These are phyloP conservation scores for Lolium multiflorum DNA, from an alignment of 176 grass and related monocot species.

Conservation along the genomic window DNA sequence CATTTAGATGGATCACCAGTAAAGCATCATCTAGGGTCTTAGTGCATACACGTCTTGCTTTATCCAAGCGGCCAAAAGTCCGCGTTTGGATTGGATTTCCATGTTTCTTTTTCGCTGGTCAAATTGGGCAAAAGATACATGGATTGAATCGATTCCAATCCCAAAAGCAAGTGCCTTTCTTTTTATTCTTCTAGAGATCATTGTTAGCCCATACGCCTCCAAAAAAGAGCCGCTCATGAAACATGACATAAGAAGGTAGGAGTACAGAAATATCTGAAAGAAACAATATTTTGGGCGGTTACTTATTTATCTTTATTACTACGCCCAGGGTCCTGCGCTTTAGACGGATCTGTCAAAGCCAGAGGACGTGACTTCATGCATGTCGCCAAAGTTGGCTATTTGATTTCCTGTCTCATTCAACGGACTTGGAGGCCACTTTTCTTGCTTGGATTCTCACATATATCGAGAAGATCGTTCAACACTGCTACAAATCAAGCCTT, in stretches of 20 bases:
- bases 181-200: constrained; percentile 38
- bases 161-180: constrained; percentile 22
- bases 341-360: constrained; percentile 14
- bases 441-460: no score
- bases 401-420: no score
- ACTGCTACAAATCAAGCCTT: no score
- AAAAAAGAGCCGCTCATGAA: constrained; percentile 20
- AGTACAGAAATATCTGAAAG: constrained; percentile 18
- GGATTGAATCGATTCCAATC: constrained; percentile 36
- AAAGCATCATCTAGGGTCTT: background rate
- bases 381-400: no score
- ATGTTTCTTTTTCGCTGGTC: background rate
- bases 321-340: constrained; percentile 12
- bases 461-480: no score
- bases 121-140: constrained; percentile 4
- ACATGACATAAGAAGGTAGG: background rate
- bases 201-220: background rate
- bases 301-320: background rate
- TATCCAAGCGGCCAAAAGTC: constrained; percentile 12
- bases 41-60: background rate
- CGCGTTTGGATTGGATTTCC: background rate
- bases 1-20: background rate
- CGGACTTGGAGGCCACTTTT: no score
- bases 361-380: background rate
- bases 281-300: background rate